A percentile compares a stretch with the other conserved stretches of the same genome.
phyloP scores from a whole-genome alignment of 495 filamentous ascomycete genomes.

The Neurospora tetraspora region DNA sequence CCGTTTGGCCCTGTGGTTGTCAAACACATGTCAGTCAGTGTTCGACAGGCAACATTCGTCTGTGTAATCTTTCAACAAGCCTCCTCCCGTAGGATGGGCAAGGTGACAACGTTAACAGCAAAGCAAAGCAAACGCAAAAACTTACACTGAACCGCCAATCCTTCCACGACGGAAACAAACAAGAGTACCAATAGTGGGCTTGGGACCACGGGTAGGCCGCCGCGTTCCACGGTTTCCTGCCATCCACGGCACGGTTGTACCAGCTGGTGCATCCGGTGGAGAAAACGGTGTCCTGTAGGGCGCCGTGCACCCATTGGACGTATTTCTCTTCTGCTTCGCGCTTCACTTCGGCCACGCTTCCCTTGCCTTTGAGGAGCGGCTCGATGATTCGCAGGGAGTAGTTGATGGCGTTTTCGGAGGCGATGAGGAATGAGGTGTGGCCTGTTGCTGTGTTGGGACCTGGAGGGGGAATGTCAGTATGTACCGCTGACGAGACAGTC shows the following conservation, averaged over 20 bases:
- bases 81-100: too few relatives aligned
- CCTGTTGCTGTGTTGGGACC: slow-evolving; percentile 37
- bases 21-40: background rate
- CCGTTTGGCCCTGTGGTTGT: background rate
- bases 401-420: slow-evolving; percentile 29
- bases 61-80: background rate
- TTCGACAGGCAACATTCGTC: background rate
- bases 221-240: slow-evolving; percentile 8
- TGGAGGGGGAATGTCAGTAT: slow-evolving; percentile 2
- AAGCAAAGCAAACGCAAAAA: background rate
- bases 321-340: slow-evolving; percentile 21
- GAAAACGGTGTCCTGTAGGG: slow-evolving; percentile 21
- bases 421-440: slow-evolving; percentile 31
- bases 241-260: slow-evolving; percentile 23
- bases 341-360: slow-evolving; percentile 24
- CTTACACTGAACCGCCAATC: background rate
- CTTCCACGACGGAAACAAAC: slow-evolving; percentile 2
- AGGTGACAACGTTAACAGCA: background rate
- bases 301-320: slow-evolving; percentile 14
- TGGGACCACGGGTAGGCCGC: slow-evolving; percentile 13
- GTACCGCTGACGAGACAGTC: background rate
- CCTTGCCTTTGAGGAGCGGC: slow-evolving; percentile 27
- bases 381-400: slow-evolving; percentile 20
- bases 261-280: slow-evolving; percentile 26
- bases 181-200: slow-evolving; percentile 6